A percentile compares a stretch with the other conserved stretches of the same genome.
Conservation (phyloP, 345 rosid genomes). For the Salix koriyanagi region DNA sequence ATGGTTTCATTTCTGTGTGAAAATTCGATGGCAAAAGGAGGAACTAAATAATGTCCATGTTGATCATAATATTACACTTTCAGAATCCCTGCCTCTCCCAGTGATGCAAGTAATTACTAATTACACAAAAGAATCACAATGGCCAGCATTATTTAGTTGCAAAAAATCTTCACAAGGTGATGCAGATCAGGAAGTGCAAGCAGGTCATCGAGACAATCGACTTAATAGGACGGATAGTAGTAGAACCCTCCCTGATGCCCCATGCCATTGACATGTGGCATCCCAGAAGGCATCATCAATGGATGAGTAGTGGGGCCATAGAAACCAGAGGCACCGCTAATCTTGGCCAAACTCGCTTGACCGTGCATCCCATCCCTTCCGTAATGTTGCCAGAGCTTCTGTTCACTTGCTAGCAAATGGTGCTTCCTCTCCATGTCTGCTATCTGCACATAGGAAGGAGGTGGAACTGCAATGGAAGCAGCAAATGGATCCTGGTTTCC, state of each 20-base stretch:
- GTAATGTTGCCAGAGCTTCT: conserved; percentile 26
- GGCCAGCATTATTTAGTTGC: background rate
- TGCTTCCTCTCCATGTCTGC: conserved; percentile 31
- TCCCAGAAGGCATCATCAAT: conserved; percentile 19
- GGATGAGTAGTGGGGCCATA: background rate
- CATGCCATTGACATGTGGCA: conserved; percentile 17
- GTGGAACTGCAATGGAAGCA: conserved; percentile 23
- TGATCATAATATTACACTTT: background rate
- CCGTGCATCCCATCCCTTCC: conserved; percentile 27
- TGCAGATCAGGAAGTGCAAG: background rate
- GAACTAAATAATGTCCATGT: background rate
- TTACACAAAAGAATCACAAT: background rate
- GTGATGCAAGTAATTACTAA: background rate
- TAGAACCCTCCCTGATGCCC: conserved; percentile 23
- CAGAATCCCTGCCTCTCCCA: background rate
- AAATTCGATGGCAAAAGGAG: background rate
- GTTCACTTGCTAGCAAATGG: conserved; percentile 22
- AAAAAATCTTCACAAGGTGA: background rate
- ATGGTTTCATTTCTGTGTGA: background rate
- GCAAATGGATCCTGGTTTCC: conserved; percentile 29
- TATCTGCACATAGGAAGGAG: conserved; percentile 31
- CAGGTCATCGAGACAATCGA: background rate
- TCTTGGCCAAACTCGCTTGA: conserved; percentile 16
- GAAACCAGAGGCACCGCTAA: conserved; percentile 11
- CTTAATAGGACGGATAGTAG: conserved; percentile 8